Evolutionary conservation across 2,329 filamentous ascomycete species (phyloP), one percentile per base, ranked within the genome.

Genomic region (Knufia petricola): DNA sequence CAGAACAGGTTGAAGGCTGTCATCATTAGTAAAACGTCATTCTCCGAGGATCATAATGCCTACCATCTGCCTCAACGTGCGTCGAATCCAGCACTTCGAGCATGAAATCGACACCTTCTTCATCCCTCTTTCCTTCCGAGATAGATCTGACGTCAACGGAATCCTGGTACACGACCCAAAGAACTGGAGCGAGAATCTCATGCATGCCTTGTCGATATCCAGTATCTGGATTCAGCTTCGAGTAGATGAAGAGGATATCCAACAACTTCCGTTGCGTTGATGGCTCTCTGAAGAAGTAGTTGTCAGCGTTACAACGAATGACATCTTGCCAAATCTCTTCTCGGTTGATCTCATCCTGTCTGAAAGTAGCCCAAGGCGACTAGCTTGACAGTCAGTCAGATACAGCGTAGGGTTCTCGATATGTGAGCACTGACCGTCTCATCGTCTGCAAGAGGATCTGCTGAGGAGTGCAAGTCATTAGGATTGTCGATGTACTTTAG

Each of bases 201-300:
- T 98, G 92, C 90, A 98, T 98, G 9, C 92, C 92, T 69, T 98
- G 92, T n/a, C 92, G 81, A 63, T 98, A 98, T 13, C 87, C 87
- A 47, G 87, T 76, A 57, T 84, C 81, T 1, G 87, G 87, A 61
- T 96, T 87, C 46, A 94, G 76, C 66, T 95, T 96, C 69, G 88
- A 92, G 68, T 89, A 96, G 56, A 98, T 78, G 66, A 96, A 98
- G 28, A 98, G 73, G 26, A 95, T 81, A 61, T 98, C 86, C 26
- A 94, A 69, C 59, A 98, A 82, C 66, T 87, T 85, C 36, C 74
- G 75, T 64, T 96, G 92, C 1, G 85, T 86, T 12, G 75, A 70
- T 10, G 82, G 78, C 57, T 89, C 78, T 50, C 89, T 87, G 60
- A 96, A 98, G 63, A 90, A 94, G 40, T 80, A 78, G 60, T 92